Conservation (phyloP, 139 green algal species). For the Microglena sp. region DNA sequence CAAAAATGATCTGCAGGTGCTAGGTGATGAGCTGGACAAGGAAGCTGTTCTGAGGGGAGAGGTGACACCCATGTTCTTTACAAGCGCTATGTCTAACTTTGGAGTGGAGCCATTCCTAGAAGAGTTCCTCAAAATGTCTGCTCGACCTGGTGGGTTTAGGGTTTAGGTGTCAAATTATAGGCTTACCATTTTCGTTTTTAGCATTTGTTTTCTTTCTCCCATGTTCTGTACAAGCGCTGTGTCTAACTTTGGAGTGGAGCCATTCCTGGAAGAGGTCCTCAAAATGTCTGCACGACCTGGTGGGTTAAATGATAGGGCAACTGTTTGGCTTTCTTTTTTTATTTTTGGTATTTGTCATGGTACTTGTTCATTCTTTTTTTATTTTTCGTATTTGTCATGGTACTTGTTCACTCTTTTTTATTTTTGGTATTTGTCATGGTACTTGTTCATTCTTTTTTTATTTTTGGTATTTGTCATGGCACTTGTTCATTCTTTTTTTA, state of each 20-base stretch:
- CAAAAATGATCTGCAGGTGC: conserved; percentile 34
- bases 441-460: too few relatives aligned
- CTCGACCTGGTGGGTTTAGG: conserved; percentile 6
- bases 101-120: conserved; percentile 69
- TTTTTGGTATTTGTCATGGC: too few relatives aligned
- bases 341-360: too few relatives aligned
- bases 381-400: too few relatives aligned
- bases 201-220: not conserved
- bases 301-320: too few relatives aligned
- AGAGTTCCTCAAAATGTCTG: conserved; percentile 21
- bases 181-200: not conserved
- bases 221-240: not conserved
- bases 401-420: too few relatives aligned
- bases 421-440: too few relatives aligned
- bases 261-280: not conserved
- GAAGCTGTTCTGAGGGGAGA: conserved; percentile 43
- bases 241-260: not conserved
- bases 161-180: not conserved
- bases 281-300: too few relatives aligned
- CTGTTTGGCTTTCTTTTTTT: too few relatives aligned
- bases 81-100: conserved; percentile 68
- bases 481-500: too few relatives aligned
- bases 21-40: conserved; percentile 52
- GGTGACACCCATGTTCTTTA: conserved; percentile 69
- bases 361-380: too few relatives aligned